Base-by-base conservation (phyloP, 139 green algal genomes). In the Raphidocelis subcapitata region DNA sequence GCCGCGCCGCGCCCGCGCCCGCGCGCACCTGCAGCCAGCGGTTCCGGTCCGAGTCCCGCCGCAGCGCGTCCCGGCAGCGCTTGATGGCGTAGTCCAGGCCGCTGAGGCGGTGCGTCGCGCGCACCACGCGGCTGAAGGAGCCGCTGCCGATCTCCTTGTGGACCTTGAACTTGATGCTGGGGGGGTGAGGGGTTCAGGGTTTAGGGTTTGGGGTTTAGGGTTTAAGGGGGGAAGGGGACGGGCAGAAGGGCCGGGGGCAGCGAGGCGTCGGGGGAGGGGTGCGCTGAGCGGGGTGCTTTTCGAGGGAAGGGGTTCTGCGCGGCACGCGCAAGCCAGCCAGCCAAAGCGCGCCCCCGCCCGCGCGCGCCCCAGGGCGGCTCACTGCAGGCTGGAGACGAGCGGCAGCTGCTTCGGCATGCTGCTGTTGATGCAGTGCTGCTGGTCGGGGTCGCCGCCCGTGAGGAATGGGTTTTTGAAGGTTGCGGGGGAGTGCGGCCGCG, bases 71-170 rank as follows among this genome's bases (percentile, higher is more conserved):
- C 35, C 65, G 65, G 21, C 79, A 91, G 59, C 88, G 88, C 81
- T 98, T 98, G 29, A 98, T 62, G 0, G 94, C 94, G 67, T 97
- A 98, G 54, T 86, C 71, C 5, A 82, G 79, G 35, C 94, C 94
- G 54, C 95, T 92, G 12, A 97, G 63, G 33, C 92, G 82, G 72
- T 92, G 78, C 33, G 84, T 79, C 32, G 81, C 90, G 5, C 81
- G 73, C 65, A 84, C 91, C 23, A 98, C 94, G 12, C 81, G 83
- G 77, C 80, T 87, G 86, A 93, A 96, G 62, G 82, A 88, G 63
- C 91, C 91, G 59, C 83, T 75, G 21, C 91, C 91, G 33, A 96
- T 63, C 52, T 88, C 67, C 23, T 79, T 72, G 2, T 89, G 75
- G 63, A 90, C 81, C 37, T 81, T 83, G 77, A 90, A 95, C 21